A percentile compares a stretch with the other conserved stretches of the same genome.
These are phyloP conservation scores for Chrysanthemum lavandulifolium DNA, from an alignment of 129 eudicot species.

Conservation along the genomic window DNA sequence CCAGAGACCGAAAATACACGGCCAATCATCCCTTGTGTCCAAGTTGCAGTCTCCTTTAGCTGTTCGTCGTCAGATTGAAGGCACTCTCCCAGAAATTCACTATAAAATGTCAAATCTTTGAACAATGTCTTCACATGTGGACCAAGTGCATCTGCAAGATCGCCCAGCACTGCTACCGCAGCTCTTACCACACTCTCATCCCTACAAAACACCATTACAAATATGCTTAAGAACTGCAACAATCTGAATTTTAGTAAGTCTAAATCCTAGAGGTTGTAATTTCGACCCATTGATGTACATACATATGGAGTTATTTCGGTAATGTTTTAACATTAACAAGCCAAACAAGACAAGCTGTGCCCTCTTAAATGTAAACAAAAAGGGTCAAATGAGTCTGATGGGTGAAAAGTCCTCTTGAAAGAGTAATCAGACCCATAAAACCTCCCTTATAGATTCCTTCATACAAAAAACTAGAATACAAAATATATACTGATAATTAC, in stretches of 20 bases:
- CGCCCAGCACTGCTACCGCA: conserved; percentile 81
- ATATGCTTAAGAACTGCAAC: background rate
- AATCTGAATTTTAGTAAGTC: background rate
- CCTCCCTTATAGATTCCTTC: no score
- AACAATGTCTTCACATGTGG: conserved; percentile 48
- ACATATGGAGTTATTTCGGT: no score
- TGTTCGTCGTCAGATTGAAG: conserved; percentile 75
- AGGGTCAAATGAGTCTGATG: no score
- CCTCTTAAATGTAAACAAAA: no score
- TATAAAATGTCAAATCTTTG: conserved; percentile 48
- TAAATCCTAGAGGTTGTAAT: no score
- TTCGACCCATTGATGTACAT: no score
- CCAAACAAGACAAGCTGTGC: no score
- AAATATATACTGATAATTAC: no score
- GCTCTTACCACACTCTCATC: conserved; percentile 80
- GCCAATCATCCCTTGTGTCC: conserved; percentile 84
- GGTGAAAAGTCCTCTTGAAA: no score
- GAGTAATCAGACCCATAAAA: no score
- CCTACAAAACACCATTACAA: conserved; percentile 35
- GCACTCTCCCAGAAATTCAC: conserved; percentile 64
- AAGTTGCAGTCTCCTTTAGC: conserved; percentile 78
- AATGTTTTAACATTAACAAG: no score
- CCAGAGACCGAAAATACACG: conserved; percentile 50
- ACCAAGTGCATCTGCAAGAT: conserved; percentile 90
- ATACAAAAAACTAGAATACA: no score